Percentiles rank a stretch among this genome's conserved stretches.
Conservation (phyloP, 345 rosid genomes). For the Aquilaria yunnanensis region DNA sequence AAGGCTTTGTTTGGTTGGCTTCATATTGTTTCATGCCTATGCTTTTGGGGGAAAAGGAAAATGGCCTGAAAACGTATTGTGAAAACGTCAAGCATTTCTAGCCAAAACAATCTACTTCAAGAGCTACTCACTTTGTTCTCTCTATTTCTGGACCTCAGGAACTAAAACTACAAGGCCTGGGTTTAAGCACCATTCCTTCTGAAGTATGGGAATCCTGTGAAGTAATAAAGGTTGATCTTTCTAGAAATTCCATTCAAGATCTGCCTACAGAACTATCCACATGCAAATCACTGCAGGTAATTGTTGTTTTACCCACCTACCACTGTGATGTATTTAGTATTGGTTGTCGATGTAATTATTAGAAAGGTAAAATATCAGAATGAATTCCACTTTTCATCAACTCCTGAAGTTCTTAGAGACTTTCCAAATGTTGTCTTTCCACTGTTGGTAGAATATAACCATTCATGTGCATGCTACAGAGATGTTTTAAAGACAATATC, state of each 20-base stretch:
- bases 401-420: too few relatives aligned
- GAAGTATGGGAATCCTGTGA: conserved; percentile 81
- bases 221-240: conserved; percentile 64
- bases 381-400: too few relatives aligned
- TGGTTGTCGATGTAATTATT: background rate
- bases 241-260: conserved; percentile 74
- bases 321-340: background rate
- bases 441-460: too few relatives aligned
- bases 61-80: too few relatives aligned
- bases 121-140: conserved; percentile 2
- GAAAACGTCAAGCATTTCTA: too few relatives aligned
- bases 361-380: too few relatives aligned
- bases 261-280: conserved; percentile 72
- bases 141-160: conserved; percentile 40
- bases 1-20: too few relatives aligned
- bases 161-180: conserved; percentile 66
- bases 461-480: too few relatives aligned
- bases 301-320: background rate
- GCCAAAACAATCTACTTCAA: background rate
- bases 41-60: too few relatives aligned
- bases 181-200: conserved; percentile 67
- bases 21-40: too few relatives aligned
- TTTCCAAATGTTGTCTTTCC: too few relatives aligned
- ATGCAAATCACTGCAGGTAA: conserved; percentile 66
- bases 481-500: too few relatives aligned